A percentile compares a stretch with the other conserved stretches of the same genome.
These are phyloP conservation scores for Berberis thunbergii DNA, from an alignment of 164 flowering plant genomes.

Conservation along the genomic window DNA sequence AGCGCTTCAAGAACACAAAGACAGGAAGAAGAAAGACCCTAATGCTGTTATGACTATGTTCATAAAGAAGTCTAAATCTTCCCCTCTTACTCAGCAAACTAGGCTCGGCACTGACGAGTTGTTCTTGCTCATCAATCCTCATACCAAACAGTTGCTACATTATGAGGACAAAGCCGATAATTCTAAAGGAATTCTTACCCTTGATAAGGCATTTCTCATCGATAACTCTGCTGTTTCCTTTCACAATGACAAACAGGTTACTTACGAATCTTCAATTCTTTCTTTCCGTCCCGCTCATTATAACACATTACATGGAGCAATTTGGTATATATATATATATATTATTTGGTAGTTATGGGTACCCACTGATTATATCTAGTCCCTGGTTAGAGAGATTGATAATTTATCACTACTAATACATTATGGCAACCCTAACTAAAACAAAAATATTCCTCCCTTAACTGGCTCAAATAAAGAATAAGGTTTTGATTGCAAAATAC, in stretches of 20 bases:
- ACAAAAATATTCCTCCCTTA: too few relatives aligned
- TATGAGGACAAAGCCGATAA: conserved; percentile 71
- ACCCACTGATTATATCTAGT: too few relatives aligned
- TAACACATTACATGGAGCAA: too few relatives aligned
- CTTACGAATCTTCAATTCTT: background rate
- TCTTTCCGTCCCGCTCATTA: too few relatives aligned
- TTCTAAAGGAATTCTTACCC: conserved; percentile 46
- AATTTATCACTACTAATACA: too few relatives aligned
- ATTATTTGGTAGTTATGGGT: too few relatives aligned
- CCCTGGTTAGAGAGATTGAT: too few relatives aligned
- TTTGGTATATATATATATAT: too few relatives aligned
- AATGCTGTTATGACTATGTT: conserved; percentile 96
- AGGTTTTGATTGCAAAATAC: too few relatives aligned
- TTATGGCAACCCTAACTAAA: too few relatives aligned
- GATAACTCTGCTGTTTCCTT: conserved; percentile 52
- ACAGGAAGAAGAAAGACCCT: conserved; percentile 70
- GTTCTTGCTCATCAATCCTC: conserved; percentile 79
- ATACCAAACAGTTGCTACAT: conserved; percentile 69
- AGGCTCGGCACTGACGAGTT: conserved; percentile 93
- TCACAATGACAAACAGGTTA: conserved; percentile 86
- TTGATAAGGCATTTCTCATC: conserved; percentile 57
- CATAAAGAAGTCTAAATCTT: conserved; percentile 72
- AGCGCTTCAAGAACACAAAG: conserved; percentile 80
- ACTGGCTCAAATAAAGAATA: too few relatives aligned
- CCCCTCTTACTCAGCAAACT: conserved; percentile 61